These are phyloP conservation scores for Misopates orontium DNA, from an alignment of 257 asterid species.

Conservation along the genomic window DNA sequence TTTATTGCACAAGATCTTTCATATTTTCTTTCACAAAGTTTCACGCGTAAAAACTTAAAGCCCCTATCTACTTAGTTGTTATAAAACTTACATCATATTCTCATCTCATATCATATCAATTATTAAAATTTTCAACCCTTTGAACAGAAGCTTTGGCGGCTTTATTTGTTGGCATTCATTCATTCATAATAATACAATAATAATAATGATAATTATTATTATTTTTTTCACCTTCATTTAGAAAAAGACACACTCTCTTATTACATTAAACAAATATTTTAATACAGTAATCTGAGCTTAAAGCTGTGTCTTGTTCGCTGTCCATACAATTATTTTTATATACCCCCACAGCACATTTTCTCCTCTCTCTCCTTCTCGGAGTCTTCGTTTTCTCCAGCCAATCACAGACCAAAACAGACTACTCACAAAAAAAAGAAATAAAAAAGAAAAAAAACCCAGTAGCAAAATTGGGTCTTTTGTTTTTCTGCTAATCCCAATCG, in stretches of 20 bases:
- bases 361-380: conserved; percentile 26
- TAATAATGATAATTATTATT: no score
- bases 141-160: conserved; percentile 33
- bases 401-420: no score
- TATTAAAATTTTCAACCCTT: conserved; percentile 1
- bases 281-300: conserved; percentile 21
- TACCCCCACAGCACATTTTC: background rate
- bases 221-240: background rate
- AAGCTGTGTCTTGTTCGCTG: conserved; percentile 20
- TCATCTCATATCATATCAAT: background rate
- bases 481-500: conserved; percentile 7
- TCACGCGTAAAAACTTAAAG: background rate
- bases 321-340: background rate
- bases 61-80: no score
- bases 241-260: background rate
- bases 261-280: conserved; percentile 17
- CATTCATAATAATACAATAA: background rate
- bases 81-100: no score
- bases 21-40: no score
- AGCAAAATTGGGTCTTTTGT: background rate
- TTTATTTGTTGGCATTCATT: background rate
- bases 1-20: no score
- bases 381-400: conserved; percentile 37
- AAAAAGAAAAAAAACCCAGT: background rate
- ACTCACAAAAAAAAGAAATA: background rate